Evolutionary conservation across 768 basidiomycete genomes (phyloP), one percentile per base, ranked within the genome.

Genomic region (Sporobolomyces phaffii): DNA sequence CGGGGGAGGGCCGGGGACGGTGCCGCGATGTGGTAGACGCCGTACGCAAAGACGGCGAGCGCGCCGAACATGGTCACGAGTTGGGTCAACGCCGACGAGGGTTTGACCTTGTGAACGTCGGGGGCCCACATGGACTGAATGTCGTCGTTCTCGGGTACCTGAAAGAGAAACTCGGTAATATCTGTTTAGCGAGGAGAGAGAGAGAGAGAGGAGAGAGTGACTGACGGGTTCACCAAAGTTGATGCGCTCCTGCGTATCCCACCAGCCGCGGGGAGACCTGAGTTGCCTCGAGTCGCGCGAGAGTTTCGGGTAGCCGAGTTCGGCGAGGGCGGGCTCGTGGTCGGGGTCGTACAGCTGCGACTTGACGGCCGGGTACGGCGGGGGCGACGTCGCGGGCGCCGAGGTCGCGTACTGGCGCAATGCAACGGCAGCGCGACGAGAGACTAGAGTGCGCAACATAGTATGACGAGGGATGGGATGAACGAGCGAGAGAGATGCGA

Each of bases 121-220:
- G 80, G 80, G 15, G 77, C 77, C 78, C 78, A 80, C 77, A 80
- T 78, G 11, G 75, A 75, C 31, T 78, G 75, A 10, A 76, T 70
- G 69, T 80, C 80, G 63, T 80, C 79, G 52, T 77, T 76, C 74
- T 79, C 78, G 64, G 78, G 78, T 17, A 79, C 58, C 79, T 80
- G 64, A 26, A 26, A 28, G 14, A 36, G 14, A 49, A 4, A 26
- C 44, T 49, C 44, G 14, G 24, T 11, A 34, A 22, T n/a, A 15
- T 17, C 15, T 17, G 31, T 5, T 41, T 28, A 29, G 36, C 36
- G 48, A 31, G 18, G 45, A 15, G 48, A 17, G 45, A 45, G 28
- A 43, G 47, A 44, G 50, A 29, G 38, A n/a, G 31, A 14, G 47
- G 51, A 33, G 59, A 31, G 56, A 40, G 28, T 2, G 9, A 73